phyloP scores from a whole-genome alignment of 2,329 filamentous ascomycete species.

The Xylariales sp. region DNA sequence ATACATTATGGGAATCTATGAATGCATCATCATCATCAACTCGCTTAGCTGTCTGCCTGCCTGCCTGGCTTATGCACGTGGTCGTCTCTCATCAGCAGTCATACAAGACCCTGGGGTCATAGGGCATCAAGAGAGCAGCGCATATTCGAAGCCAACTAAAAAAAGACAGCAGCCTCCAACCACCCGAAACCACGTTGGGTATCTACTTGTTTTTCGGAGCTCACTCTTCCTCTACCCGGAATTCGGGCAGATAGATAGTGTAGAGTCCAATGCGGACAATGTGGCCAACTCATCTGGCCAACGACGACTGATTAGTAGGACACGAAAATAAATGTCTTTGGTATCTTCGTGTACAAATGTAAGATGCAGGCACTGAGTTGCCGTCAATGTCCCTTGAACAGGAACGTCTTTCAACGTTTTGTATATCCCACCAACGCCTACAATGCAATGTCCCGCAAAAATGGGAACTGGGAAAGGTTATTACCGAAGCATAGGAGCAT shows the following conservation, averaged over 20 bases:
- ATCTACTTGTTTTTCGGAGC: conserved; percentile 10
- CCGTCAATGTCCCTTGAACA: conserved; percentile 38
- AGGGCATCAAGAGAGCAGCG: conserved; percentile 15
- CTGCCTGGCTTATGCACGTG: conserved; percentile 27
- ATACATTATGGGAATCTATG: conserved; percentile 33
- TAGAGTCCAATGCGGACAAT: conserved; percentile 1
- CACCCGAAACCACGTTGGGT: not conserved
- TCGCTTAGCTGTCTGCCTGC: conserved; percentile 8
- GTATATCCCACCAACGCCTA: conserved; percentile 48
- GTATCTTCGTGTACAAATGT: conserved; percentile 46
- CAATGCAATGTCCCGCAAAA: conserved; percentile 45
- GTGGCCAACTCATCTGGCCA: conserved; percentile 32
- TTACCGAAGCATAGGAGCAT: conserved; percentile 45
- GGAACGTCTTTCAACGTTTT: conserved; percentile 44
- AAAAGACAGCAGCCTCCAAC: conserved; percentile 21
- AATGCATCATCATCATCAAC: conserved; percentile 26
- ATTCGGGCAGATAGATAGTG: not conserved
- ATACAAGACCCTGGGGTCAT: conserved; percentile 17
- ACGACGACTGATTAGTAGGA: conserved; percentile 40
- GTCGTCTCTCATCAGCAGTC: conserved; percentile 35
- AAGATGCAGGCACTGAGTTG: conserved; percentile 43
- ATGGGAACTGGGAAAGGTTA: conserved; percentile 38
- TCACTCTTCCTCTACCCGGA: conserved; percentile 18
- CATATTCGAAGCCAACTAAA: conserved; percentile 25
- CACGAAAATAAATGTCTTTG: conserved; percentile 45